Evolutionary conservation across 176 grass and related monocot species (phyloP).

Genomic region (Hordeum marinum): DNA sequence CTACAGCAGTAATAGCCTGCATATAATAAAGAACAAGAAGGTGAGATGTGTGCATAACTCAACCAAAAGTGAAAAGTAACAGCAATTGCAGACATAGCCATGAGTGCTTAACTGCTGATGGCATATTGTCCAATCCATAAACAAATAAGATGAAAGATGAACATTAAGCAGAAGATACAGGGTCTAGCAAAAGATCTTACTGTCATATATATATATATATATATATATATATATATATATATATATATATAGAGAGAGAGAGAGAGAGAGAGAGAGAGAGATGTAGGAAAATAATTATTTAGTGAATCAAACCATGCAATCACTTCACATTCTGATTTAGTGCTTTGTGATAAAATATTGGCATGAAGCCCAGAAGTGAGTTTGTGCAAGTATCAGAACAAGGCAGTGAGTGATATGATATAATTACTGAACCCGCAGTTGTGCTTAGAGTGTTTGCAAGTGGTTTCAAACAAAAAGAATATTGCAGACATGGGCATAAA

Average conservation of each 20-base stretch:
- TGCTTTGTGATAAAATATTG: neutral
- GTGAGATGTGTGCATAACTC: neutral
- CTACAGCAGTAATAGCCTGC: conserved; percentile 89
- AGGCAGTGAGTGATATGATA: neutral
- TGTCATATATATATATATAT: neutral
- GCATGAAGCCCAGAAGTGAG: neutral
- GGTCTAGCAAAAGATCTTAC: neutral
- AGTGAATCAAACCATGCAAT: neutral
- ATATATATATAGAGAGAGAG: too few species aligned
- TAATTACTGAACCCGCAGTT: neutral
- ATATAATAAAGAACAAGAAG: neutral
- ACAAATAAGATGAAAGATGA: neutral
- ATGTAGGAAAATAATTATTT: neutral
- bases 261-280: neutral
- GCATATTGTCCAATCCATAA: neutral
- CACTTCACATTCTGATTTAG: neutral
- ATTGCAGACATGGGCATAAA: neutral
- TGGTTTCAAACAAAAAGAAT: neutral
- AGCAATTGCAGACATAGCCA: neutral
- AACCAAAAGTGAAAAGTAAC: neutral
- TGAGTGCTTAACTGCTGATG: neutral
- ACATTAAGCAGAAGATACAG: neutral
- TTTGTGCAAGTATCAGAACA: neutral
- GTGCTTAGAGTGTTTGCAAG: neutral
- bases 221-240: too few species aligned